These are phyloP conservation scores for Aspergillus aculeatinus DNA, from an alignment of 2,329 filamentous ascomycete species.

Conservation along the genomic window DNA sequence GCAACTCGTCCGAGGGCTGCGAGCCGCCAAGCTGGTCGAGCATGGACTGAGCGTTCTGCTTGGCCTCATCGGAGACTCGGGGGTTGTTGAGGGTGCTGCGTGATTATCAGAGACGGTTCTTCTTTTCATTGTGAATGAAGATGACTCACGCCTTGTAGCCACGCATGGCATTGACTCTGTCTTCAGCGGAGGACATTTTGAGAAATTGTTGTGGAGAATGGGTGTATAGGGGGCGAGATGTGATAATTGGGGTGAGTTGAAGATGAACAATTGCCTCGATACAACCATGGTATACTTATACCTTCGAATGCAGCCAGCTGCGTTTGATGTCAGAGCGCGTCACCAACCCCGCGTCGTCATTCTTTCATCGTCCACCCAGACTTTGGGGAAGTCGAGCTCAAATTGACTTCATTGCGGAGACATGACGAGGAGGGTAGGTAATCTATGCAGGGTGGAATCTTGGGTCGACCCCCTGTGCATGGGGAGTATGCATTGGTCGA, in stretches of 20 bases:
- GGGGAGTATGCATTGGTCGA: not conserved
- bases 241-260: not conserved
- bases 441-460: not conserved
- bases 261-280: not conserved
- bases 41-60: slow-evolving; percentile 20
- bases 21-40: slow-evolving; percentile 18
- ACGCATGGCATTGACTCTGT: slow-evolving; percentile 7
- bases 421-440: not conserved
- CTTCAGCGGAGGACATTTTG: slow-evolving; percentile 1
- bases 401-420: not conserved
- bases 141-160: slow-evolving; percentile 8
- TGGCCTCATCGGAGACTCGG: slow-evolving; percentile 19
- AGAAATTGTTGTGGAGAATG: not conserved
- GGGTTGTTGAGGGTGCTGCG: slow-evolving; percentile 21
- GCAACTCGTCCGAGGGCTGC: slow-evolving; percentile 16
- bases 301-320: not conserved
- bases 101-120: not conserved
- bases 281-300: not conserved
- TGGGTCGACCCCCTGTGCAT: not conserved
- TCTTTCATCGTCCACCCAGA: not conserved
- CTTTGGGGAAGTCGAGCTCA: not conserved
- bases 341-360: not conserved
- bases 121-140: too few relatives aligned
- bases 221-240: not conserved
- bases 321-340: not conserved